phyloP scores from a whole-genome alignment of 352 stramenopile species.

The Phytophthora sp. region DNA sequence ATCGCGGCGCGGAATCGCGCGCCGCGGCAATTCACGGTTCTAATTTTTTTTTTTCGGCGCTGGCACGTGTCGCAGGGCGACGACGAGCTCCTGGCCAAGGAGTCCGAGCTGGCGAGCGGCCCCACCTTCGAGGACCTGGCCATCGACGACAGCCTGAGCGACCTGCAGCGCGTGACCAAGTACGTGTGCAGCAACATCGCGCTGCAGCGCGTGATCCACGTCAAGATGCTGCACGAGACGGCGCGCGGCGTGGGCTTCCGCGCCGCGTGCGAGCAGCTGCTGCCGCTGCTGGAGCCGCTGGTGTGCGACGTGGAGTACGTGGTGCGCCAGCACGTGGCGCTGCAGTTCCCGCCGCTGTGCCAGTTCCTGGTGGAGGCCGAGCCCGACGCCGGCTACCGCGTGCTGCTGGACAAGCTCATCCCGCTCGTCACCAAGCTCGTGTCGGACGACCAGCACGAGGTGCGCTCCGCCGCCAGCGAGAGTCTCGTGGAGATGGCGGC shows the following conservation, averaged over 20 bases:
- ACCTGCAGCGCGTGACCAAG: slow-evolving; percentile 94
- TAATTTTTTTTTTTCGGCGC: slow-evolving; percentile 14
- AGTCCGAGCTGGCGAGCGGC: slow-evolving; percentile 47
- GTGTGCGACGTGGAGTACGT: slow-evolving; percentile 93
- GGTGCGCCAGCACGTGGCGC: slow-evolving; percentile 94
- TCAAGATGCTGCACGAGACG: slow-evolving; percentile 95
- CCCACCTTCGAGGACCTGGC: slow-evolving; percentile 98
- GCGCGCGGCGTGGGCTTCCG: slow-evolving; percentile 82
- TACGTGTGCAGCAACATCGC: slow-evolving; percentile 97
- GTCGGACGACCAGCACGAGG: slow-evolving; percentile 89
- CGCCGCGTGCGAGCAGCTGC: slow-evolving; percentile 80
- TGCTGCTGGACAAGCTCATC: slow-evolving; percentile 84
- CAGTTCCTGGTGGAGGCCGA: slow-evolving; percentile 62
- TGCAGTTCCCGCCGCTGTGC: slow-evolving; percentile 89
- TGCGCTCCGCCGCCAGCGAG: slow-evolving; percentile 86
- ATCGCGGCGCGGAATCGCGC: not conserved
- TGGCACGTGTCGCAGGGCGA: slow-evolving; percentile 24
- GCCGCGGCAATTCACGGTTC: slow-evolving; percentile 25
- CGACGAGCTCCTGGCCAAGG: slow-evolving; percentile 32
- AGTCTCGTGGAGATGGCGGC: slow-evolving; percentile 88
- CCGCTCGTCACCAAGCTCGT: slow-evolving; percentile 77
- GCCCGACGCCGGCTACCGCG: slow-evolving; percentile 62
- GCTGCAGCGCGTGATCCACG: slow-evolving; percentile 97
- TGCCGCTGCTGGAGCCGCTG: slow-evolving; percentile 91
- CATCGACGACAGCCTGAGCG: slow-evolving; percentile 97